Evolutionary conservation across 2,329 filamentous ascomycete genomes (phyloP).

Genomic region (Aspergillus felis): DNA sequence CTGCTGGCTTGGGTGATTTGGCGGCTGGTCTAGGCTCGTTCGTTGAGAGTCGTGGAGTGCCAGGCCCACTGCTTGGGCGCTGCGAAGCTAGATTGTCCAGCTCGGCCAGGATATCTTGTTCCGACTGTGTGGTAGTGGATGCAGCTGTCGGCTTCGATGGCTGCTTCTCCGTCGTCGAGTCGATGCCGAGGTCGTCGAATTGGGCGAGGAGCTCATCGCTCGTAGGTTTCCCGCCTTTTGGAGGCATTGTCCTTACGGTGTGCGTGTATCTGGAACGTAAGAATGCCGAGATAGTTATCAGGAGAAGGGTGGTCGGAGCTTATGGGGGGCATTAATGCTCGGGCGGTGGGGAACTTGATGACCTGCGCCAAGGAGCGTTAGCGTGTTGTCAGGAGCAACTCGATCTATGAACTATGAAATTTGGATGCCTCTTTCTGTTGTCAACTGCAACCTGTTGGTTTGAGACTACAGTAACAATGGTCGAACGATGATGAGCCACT

Average conservation of each 20-base stretch:
- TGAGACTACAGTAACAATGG: not conserved
- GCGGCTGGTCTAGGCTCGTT: slow-evolving; percentile 48
- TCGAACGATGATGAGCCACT: not conserved
- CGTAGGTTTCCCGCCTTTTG: slow-evolving; percentile 39
- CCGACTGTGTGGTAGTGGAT: slow-evolving; percentile 29
- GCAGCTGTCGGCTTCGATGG: slow-evolving; percentile 25
- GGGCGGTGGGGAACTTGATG: slow-evolving; percentile 20
- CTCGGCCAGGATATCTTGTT: slow-evolving; percentile 80
- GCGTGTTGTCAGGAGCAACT: slow-evolving; percentile 3
- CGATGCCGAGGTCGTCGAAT: slow-evolving; percentile 45
- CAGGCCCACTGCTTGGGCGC: slow-evolving; percentile 66
- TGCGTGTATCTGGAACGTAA: slow-evolving; percentile 2
- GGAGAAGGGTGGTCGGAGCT: slow-evolving; percentile 3
- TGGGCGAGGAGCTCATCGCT: slow-evolving; percentile 49
- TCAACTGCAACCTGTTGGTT: not conserved
- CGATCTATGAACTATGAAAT: not conserved
- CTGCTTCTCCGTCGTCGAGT: slow-evolving; percentile 25
- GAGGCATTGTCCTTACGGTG: slow-evolving; percentile 25
- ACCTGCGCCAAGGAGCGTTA: slow-evolving; percentile 25
- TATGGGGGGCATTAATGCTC: slow-evolving; percentile 10
- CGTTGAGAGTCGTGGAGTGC: slow-evolving; percentile 68
- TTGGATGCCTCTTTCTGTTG: not conserved
- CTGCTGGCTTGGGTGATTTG: slow-evolving; percentile 52
- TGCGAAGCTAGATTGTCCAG: slow-evolving; percentile 75
- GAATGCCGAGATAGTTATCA: not conserved